These are phyloP conservation scores for Otatea glauca DNA, from an alignment of 176 grass and related monocot genomes.

Conservation along the genomic window DNA sequence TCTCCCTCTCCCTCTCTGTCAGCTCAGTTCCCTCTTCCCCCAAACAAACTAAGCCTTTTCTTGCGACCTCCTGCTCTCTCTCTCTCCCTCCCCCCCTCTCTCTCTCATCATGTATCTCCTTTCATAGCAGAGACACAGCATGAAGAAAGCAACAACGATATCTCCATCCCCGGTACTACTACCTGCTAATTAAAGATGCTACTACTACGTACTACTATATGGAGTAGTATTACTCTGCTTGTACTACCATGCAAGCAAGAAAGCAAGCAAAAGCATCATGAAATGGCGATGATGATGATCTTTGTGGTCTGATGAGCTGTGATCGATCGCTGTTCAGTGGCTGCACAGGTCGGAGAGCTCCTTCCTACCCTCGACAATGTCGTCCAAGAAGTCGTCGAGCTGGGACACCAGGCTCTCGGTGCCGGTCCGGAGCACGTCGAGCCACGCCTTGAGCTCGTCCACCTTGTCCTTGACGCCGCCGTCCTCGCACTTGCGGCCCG, in stretches of 20 bases:
- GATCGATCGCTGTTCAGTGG: constrained; percentile 53
- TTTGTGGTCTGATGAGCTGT: background rate
- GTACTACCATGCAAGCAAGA: constrained; percentile 39
- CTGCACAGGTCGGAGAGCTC: constrained; percentile 96
- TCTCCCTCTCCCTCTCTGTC: background rate
- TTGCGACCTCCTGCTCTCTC: background rate
- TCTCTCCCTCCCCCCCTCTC: background rate
- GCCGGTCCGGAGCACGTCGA: constrained; percentile 73
- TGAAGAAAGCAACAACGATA: constrained; percentile 46
- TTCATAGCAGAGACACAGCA: constrained; percentile 43
- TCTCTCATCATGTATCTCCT: constrained; percentile 48
- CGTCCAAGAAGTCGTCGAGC: constrained; percentile 97
- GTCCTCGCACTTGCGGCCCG: constrained; percentile 41
- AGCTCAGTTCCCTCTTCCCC: background rate
- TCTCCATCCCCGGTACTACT: background rate
- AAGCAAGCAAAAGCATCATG: constrained; percentile 26
- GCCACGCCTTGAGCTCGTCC: constrained; percentile 76
- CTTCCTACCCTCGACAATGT: constrained; percentile 98
- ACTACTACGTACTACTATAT: constrained; percentile 36
- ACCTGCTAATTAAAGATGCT: constrained; percentile 11
- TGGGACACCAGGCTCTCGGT: constrained; percentile 89
- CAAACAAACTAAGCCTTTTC: background rate
- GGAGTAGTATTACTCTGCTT: constrained; percentile 36
- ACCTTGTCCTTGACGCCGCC: constrained; percentile 65
- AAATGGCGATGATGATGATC: background rate